These are phyloP conservation scores for Pythium insidiosum DNA, from an alignment of 352 stramenopile genomes.

Conservation along the genomic window DNA sequence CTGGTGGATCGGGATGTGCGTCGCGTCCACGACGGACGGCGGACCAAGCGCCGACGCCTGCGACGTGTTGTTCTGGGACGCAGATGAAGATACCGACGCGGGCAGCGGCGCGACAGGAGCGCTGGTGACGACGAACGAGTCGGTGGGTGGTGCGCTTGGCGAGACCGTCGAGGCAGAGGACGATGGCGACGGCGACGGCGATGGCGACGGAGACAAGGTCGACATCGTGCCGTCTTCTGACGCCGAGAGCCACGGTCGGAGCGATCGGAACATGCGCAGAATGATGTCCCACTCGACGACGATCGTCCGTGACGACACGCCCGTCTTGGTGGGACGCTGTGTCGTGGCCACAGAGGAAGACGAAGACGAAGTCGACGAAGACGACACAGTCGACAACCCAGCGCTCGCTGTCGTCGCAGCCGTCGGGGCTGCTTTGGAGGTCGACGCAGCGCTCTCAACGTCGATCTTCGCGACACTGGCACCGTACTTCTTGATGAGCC, in stretches of 20 bases:
- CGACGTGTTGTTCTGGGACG: too few species aligned
- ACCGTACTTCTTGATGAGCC: constrained; percentile 85
- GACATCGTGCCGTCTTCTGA: too few species aligned
- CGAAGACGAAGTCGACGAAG: neutral
- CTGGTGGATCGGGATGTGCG: constrained; percentile 28
- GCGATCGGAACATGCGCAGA: constrained; percentile 53
- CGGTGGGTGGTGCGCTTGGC: neutral
- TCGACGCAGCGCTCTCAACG: neutral
- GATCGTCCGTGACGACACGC: constrained; percentile 16
- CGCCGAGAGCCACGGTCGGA: constrained; percentile 61
- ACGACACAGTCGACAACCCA: too few species aligned
- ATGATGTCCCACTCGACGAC: constrained; percentile 85
- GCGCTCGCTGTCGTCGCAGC: too few species aligned
- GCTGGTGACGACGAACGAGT: too few species aligned
- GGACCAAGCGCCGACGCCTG: too few species aligned
- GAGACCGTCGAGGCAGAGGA: neutral
- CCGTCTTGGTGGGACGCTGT: constrained; percentile 8
- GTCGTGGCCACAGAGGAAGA: neutral
- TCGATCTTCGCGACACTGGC: neutral
- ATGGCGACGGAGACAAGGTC: too few species aligned
- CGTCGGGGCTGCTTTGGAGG: neutral
- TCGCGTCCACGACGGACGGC: neutral
- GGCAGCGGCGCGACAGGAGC: neutral
- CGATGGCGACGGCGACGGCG: neutral
- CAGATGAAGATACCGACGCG: too few species aligned